These are phyloP conservation scores for Kwoniella shivajii DNA, from an alignment of 1,284 basidiomycete genomes.

Conservation along the genomic window DNA sequence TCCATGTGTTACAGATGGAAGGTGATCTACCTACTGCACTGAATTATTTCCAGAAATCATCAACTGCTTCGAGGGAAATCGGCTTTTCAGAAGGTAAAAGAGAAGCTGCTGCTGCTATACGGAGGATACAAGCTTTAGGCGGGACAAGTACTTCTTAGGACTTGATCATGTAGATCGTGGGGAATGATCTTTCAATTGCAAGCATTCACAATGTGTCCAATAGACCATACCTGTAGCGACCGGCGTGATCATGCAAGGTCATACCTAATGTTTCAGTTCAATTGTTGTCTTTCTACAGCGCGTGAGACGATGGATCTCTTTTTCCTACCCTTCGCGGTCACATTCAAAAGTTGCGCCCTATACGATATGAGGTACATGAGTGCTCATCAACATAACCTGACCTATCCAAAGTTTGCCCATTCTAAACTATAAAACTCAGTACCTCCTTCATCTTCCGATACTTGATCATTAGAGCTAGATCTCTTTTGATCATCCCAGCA, in stretches of 20 bases:
- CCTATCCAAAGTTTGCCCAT: constrained; percentile 86
- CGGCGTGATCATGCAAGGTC: too few species aligned
- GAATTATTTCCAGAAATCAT: constrained; percentile 36
- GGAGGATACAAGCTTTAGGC: constrained; percentile 18
- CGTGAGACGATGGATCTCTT: too few species aligned
- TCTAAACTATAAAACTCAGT: constrained; percentile 81
- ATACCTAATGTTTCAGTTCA: background rate
- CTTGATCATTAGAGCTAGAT: background rate
- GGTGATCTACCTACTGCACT: constrained; percentile 33
- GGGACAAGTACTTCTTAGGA: constrained; percentile 6
- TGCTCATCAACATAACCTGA: background rate
- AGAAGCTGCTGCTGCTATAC: constrained; percentile 45
- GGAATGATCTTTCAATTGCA: background rate
- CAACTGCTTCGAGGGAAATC: constrained; percentile 33
- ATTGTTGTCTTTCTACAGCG: background rate
- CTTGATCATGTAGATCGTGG: too few species aligned
- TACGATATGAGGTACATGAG: background rate
- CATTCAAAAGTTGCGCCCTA: background rate
- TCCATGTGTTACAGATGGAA: constrained; percentile 37
- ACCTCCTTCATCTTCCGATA: constrained; percentile 52
- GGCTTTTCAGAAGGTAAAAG: constrained; percentile 47
- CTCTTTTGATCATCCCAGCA: constrained; percentile 55
- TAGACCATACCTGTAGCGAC: too few species aligned
- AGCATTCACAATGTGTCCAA: background rate
- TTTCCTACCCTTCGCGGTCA: background rate